Base-by-base conservation (phyloP, 495 filamentous ascomycete genomes). In the Bryoglossum gracile region DNA sequence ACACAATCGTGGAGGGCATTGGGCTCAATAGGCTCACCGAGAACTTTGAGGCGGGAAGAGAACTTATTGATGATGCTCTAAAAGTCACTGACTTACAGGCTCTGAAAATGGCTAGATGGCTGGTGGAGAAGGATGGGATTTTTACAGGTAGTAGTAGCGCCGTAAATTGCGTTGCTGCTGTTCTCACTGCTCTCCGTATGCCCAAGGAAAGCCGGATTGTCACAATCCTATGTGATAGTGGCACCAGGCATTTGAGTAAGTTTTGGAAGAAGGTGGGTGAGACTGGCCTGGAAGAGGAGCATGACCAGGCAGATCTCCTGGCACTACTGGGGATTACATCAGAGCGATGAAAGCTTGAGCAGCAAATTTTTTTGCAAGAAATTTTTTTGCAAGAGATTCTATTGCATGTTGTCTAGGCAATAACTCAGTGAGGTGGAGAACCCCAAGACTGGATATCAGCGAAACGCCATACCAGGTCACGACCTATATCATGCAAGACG, bases 1-100 rank as follows among this genome's bases (percentile, higher is more conserved):
- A 99, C 69, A 89, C 86, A 3, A 87, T 99, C 50, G 87, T 99
- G 5, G 92, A 99, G 64, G 92, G 92, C 0, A 89, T 99, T 57
- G 92, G 92, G 0, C 86, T 96, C 57, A 99, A 94, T 60, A 77
- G 92, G 1, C 71, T 95, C 10, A 97, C 92, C 13, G 80, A 79
- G 35, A 99, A 96, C 56, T 90, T 97, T 52, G 87, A 94, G 60
- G 85, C 78, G 28, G 94, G 90, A 0, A 75, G 86, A 53, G 77
- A 84, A 49, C 59, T 95, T 34, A 76, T 99, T 38, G 86, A 95
- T 61, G 88, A 95, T 67, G 91, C 92, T 10, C 80, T 97, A 6
- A 76, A 84, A 23, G 92, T 97, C 14, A 86, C 78, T n/a, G 92
- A 99, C 67, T 80, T 80, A 21, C 89, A 99, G 70, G 92, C 92